Evolutionary conservation across 176 grass and related monocot species (phyloP), one percentile per base, ranked within the genome.

Genomic region (Otatea glauca): DNA sequence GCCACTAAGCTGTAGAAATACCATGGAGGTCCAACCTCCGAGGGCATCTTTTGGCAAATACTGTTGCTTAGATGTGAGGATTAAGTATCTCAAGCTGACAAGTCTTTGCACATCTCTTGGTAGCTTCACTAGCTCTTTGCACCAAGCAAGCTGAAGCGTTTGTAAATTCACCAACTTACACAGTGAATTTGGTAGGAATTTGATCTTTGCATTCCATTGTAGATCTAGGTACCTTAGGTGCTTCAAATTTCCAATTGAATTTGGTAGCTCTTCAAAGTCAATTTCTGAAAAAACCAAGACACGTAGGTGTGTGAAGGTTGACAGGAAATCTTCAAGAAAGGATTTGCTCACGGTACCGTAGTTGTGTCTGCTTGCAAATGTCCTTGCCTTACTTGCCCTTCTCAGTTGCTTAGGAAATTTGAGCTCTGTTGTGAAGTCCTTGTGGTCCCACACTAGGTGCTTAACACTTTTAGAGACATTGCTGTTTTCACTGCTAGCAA

Each of bases 111-210:
- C 51, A 71, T 71, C 51, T 14, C 23, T 59, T 71, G 79, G 66
- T 0, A 71, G 14, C n/a, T 11, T 48, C 32, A 23, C 29, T 4
- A 82, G 51, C 21, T 82, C 21, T 24, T 45, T 1, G 38, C 66
- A 82, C 15, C 51, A 0, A 71, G 5, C 15, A 29, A 81, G 65
- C 0, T 20, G 35, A 8, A 82, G 35, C 8, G 66, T 71, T 32
- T 82, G 65, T 32, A 82, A 25, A 59, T 82, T 82, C n/a, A 82
- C 67, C 15, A 82, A 5, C n/a, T 49, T 72, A 9, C 70, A 50
- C 24, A 72, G 7, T 49, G 70, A 72, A 72, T 81, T 81, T 3
- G 78, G 78, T 10, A 81, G 13, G 32, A 1, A 71, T 82, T 44
- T 82, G 51, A 82, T 56, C 27, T 71, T 29, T 0, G 1, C 20